Conservation (phyloP, 148 eudicot genomes). For the Drosera capensis region DNA sequence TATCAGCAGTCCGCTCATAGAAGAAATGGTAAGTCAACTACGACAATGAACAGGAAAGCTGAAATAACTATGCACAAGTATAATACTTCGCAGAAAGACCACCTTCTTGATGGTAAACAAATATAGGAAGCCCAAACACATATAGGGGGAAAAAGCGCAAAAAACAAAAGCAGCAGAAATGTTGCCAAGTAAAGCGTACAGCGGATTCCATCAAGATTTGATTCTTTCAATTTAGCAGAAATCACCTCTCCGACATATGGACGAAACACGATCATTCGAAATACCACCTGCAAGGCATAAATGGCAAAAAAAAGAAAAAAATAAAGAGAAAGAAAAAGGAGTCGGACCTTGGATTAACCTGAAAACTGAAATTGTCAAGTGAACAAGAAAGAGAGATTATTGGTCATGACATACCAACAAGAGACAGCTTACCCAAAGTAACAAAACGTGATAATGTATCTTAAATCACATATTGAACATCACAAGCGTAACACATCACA, state of each 20-base stretch:
- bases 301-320: no score
- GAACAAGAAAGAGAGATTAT: not conserved
- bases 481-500: no score
- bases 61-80: no score
- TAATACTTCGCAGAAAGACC: no score
- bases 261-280: constrained; percentile 66
- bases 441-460: not conserved
- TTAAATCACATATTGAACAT: no score
- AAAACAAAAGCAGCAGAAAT: not conserved
- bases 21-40: no score
- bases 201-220: constrained; percentile 43
- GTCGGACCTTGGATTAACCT: not conserved
- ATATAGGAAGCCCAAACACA: no score
- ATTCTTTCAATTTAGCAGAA: constrained; percentile 46
- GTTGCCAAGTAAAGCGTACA: constrained; percentile 20
- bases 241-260: constrained; percentile 74
- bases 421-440: constrained; percentile 1
- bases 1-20: no score
- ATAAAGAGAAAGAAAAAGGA: no score
- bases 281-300: constrained; percentile 36
- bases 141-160: not conserved
- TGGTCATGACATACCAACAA: no score
- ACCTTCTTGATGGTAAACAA: no score
- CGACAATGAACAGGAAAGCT: no score
- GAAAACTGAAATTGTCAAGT: not conserved